These are phyloP conservation scores for Coelastrella sp. DNA, from an alignment of 139 green algal genomes.

Conservation along the genomic window DNA sequence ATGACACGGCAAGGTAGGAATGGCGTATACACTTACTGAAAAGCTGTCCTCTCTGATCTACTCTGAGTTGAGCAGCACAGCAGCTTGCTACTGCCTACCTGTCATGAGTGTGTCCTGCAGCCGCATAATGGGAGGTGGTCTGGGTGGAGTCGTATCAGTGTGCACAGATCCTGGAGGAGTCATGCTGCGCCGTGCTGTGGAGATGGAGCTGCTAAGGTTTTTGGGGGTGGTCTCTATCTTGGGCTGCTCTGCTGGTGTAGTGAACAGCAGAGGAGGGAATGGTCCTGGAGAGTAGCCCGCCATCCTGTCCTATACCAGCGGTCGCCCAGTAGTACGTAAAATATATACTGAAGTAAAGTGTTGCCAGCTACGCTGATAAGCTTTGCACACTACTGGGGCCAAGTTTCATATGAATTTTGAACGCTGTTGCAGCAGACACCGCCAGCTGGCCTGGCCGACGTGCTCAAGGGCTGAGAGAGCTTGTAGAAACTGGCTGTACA, in stretches of 20 bases:
- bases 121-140: conserved; percentile 53
- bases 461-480: too few species aligned
- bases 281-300: neutral
- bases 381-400: too few species aligned
- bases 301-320: neutral
- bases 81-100: conserved; percentile 4
- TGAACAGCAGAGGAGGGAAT: conserved; percentile 49
- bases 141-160: conserved; percentile 56
- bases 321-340: too few species aligned
- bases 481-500: too few species aligned
- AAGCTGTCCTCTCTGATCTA: too few species aligned
- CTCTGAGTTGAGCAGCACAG: neutral
- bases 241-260: conserved; percentile 39
- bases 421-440: too few species aligned
- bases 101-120: conserved; percentile 48
- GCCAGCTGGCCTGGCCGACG: too few species aligned
- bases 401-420: too few species aligned
- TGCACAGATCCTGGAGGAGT: conserved; percentile 49
- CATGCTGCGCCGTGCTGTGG: conserved; percentile 37
- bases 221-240: neutral
- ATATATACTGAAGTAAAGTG: too few species aligned
- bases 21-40: too few species aligned
- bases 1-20: too few species aligned
- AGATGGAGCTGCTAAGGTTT: conserved; percentile 40
- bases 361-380: too few species aligned